A percentile compares a stretch with the other conserved stretches of the same genome.
phyloP scores from a whole-genome alignment of 768 basidiomycete species.

The Kwoniella botswanensis region DNA sequence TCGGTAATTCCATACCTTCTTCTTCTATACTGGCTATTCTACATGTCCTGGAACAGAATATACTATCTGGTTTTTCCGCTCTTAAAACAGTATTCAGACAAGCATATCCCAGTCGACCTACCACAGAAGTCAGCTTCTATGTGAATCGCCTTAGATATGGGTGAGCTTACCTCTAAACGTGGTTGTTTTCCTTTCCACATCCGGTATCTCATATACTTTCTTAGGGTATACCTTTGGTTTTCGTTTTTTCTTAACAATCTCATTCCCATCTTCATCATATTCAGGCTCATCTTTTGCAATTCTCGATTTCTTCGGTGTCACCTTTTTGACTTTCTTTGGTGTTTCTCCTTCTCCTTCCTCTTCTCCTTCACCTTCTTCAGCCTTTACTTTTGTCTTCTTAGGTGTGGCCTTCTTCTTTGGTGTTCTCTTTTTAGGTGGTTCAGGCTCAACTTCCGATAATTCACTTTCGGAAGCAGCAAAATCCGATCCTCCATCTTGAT shows the following conservation, averaged over 20 bases:
- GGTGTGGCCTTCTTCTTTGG: conserved; percentile 17
- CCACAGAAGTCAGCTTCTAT: background rate
- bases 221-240: conserved; percentile 54
- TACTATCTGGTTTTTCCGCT: conserved; percentile 68
- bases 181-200: conserved; percentile 70
- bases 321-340: conserved; percentile 38
- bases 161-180: conserved; percentile 64
- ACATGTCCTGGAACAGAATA: conserved; percentile 69
- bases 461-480: conserved; percentile 22
- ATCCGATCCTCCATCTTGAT: conserved; percentile 11
- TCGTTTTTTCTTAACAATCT: conserved; percentile 55
- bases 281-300: conserved; percentile 51
- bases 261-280: conserved; percentile 48
- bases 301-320: conserved; percentile 48
- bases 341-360: conserved; percentile 22
- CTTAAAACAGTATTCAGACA: conserved; percentile 69
- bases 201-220: conserved; percentile 69
- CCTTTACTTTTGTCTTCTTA: conserved; percentile 17
- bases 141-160: background rate
- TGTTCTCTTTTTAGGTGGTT: conserved; percentile 10
- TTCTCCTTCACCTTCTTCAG: conserved; percentile 16
- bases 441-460: conserved; percentile 16
- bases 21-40: conserved; percentile 79
- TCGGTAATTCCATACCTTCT: conserved; percentile 79
- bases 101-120: conserved; percentile 65